Base-by-base conservation (phyloP, 257 asterid species). In the Solanum paucissectum region DNA sequence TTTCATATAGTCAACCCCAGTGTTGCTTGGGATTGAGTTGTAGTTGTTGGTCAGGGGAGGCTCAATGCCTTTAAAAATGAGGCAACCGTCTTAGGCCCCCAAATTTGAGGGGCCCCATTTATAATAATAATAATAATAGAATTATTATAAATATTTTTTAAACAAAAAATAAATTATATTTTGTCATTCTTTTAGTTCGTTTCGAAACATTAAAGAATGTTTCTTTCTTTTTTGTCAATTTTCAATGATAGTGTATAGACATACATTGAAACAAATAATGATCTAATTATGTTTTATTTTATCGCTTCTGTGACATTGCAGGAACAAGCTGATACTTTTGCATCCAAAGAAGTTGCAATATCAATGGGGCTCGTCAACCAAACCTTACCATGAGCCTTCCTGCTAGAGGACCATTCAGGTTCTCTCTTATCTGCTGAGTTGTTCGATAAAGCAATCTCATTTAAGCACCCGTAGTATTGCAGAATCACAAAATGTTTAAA, bases 311-410 rank as follows among this genome's bases (percentile, higher is more conserved):
- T 86, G 76, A 85, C 25, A 88, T 84, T 88, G 88, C 99, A 97
- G 99, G 99, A 91, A 89, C 99, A 97, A 94, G 99, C 98, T 88
- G 99, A 97, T 88, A 89, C 88, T 33, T 92, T 87, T 76, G 89
- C 98, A 84, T 94, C 98, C 60, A 95, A 92, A 85, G 98, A 97
- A 92, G 92, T 93, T 77, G 99, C 96, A 32, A 97, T 93, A 85
- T 94, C 99, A 3, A 96, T 97, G 99, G 98, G 98, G 18, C 93
- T 97, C 87, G 91, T 88, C 87, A 95, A 94, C 93, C 93, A 90
- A 90, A 91, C 98, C 32, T 88, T 94, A 52, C 99, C 93, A 77
- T 95, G 93, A 95, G 86, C 89, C 58, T 77, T 69, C 88, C 89
- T 74, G 69, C 85, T 33, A 83, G 90, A 83, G 40, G 84, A n/a